Evolutionary conservation across 371 early-diverging fungal genomes (phyloP).

Genomic region (Apophysomyces trapeziformis): DNA sequence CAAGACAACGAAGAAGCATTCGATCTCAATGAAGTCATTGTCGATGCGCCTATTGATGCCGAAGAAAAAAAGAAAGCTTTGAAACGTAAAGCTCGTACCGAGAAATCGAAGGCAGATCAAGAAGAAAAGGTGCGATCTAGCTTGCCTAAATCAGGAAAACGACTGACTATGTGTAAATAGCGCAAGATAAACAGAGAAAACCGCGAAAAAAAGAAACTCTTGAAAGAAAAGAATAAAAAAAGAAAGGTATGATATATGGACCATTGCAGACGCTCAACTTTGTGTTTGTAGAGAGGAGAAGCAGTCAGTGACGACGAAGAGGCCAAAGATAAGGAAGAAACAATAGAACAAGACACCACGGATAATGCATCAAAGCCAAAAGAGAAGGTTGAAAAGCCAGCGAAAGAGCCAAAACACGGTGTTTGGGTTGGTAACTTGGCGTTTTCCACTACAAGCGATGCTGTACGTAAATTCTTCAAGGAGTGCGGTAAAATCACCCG

Average conservation of each 20-base stretch:
- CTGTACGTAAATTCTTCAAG: slow-evolving; percentile 61
- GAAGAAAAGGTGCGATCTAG: slow-evolving; percentile 31
- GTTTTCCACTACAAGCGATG: slow-evolving; percentile 59
- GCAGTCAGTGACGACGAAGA: slow-evolving; percentile 41
- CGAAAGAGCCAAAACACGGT: slow-evolving; percentile 51
- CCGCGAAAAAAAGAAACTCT: slow-evolving; percentile 47
- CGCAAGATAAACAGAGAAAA: slow-evolving; percentile 46
- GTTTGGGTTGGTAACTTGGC: slow-evolving; percentile 82
- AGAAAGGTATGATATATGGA: slow-evolving; percentile 34
- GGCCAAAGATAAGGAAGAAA: slow-evolving; percentile 19
- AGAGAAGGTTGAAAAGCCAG: slow-evolving; percentile 28
- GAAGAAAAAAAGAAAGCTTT: slow-evolving; percentile 12
- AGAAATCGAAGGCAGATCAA: slow-evolving; percentile 17
- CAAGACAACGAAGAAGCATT: slow-evolving; percentile 6
- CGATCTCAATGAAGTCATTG: not conserved
- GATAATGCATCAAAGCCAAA: slow-evolving; percentile 13
- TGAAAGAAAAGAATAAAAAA: slow-evolving; percentile 49
- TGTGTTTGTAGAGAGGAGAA: slow-evolving; percentile 38
- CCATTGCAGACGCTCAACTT: not conserved
- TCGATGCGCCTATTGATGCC: slow-evolving; percentile 5
- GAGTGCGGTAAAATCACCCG: slow-evolving; percentile 70
- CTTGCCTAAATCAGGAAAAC: slow-evolving; percentile 12
- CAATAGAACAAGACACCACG: slow-evolving; percentile 25
- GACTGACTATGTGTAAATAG: slow-evolving; percentile 22
- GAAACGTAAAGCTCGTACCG: slow-evolving; percentile 14